These are phyloP conservation scores for Lodderomyces oxycetoniae DNA, from an alignment of 1,139 yeast genomes.

Conservation along the genomic window DNA sequence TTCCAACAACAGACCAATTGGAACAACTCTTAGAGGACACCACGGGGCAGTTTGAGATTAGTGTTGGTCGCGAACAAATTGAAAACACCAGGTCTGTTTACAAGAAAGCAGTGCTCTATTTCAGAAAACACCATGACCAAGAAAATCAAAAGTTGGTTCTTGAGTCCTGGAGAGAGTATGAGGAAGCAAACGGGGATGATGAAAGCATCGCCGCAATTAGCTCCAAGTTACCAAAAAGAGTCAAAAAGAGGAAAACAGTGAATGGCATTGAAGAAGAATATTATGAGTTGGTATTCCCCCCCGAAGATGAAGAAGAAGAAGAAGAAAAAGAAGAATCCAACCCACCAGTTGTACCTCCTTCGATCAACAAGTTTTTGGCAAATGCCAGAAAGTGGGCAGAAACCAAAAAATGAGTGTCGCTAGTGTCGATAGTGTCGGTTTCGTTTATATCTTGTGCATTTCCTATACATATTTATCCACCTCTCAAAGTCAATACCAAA, in stretches of 20 bases:
- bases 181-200: slow-evolving; percentile 54
- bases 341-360: slow-evolving; percentile 4
- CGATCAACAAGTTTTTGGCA: slow-evolving; percentile 50
- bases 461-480: slow-evolving; percentile 49
- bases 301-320: slow-evolving; percentile 5
- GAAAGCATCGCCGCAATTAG: slow-evolving; percentile 33
- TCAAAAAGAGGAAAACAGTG: slow-evolving; percentile 40
- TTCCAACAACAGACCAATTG: slow-evolving; percentile 55
- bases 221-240: slow-evolving; percentile 53
- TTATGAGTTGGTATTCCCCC: slow-evolving; percentile 65
- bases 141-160: slow-evolving; percentile 51
- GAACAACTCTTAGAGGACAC: slow-evolving; percentile 22
- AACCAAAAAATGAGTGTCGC: slow-evolving; percentile 2
- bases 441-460: too few relatives aligned
- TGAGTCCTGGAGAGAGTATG: slow-evolving; percentile 67
- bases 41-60: slow-evolving; percentile 46
- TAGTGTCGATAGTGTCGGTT: too few relatives aligned
- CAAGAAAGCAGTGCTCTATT: slow-evolving; percentile 47
- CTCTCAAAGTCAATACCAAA: slow-evolving; percentile 84
- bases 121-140: slow-evolving; percentile 32
- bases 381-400: slow-evolving; percentile 61
- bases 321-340: neutral
- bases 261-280: slow-evolving; percentile 53
- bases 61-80: slow-evolving; percentile 49
- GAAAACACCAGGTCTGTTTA: slow-evolving; percentile 52